Base-by-base conservation (phyloP, 768 basidiomycete species). In the Boletus rubroflammeus region DNA sequence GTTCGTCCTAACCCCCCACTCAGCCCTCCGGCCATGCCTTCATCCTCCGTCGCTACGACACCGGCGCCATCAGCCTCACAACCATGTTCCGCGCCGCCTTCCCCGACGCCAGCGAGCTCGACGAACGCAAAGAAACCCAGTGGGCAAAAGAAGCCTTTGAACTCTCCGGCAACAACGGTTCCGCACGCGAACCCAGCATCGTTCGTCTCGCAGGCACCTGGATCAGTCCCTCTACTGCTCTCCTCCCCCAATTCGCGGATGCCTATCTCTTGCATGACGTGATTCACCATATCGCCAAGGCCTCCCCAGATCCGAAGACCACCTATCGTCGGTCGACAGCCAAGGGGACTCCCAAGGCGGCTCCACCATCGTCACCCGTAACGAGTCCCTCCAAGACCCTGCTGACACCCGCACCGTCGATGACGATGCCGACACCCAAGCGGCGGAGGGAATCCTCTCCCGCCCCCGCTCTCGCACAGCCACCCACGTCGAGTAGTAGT, bases 51-150 rank as follows among this genome's bases (percentile, higher is more conserved):
- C 85, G 95, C 51, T 94, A 90, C 62, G 95, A 98, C 72, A 96
- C 94, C 3, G 86, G 90, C 55, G 93, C 93, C 19, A 82, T 98
- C 72, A 90, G 87, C 59, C 81, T 94, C 10, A 96, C 94, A 10
- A 96, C 94, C 53, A 96, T 98, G 93, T 96, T 90, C 75, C 90
- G 93, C 54, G 93, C 93, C 8, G 93, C 93, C 0, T 98, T 93
- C 70, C 94, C 94, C 10, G 81, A 78, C 36, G 89, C 93, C 4
- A 74, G 76, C 40, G 90, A 93, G 2, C 74, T 78, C 45, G 84
- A 87, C 17, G 94, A 98, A 71, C 86, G 82, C 68, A 73, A 72
- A 13, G 94, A 97, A 70, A 77, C 88, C 39, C 78, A 82, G 39
- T 96, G 91, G 90, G 86, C 94, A 55, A 89, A 87, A 65, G 83